These are phyloP conservation scores for Turnera subulata DNA, from an alignment of 345 rosid species.

Conservation along the genomic window DNA sequence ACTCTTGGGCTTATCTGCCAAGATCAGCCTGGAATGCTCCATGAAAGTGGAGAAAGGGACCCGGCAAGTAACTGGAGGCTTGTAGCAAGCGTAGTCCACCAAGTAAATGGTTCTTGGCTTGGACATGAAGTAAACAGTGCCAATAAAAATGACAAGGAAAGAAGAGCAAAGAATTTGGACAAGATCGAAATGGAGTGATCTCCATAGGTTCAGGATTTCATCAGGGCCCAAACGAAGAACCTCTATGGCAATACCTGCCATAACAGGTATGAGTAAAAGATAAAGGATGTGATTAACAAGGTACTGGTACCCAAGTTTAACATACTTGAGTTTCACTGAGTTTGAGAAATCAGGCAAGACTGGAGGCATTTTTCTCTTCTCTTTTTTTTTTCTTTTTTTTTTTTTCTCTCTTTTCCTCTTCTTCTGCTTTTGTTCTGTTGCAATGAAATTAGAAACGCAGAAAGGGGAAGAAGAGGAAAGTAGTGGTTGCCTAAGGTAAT, in stretches of 20 bases:
- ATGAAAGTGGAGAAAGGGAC: conserved; percentile 43
- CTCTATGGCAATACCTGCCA: conserved; percentile 13
- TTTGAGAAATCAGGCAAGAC: conserved; percentile 23
- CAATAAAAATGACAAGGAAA: conserved; percentile 14
- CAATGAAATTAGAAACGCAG: not conserved
- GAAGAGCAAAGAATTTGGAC: conserved; percentile 18
- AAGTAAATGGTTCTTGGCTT: conserved; percentile 36
- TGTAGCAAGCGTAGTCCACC: conserved; percentile 55
- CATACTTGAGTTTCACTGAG: conserved; percentile 25
- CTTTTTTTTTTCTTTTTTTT: not conserved
- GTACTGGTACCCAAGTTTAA: conserved; percentile 25
- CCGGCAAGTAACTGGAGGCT: conserved; percentile 44
- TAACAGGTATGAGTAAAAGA: conserved; percentile 17
- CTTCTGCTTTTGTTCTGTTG: too few relatives aligned
- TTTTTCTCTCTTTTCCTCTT: too few relatives aligned
- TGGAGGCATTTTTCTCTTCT: conserved; percentile 16
- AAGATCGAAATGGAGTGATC: conserved; percentile 23
- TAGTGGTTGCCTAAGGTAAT: not conserved
- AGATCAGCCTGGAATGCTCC: conserved; percentile 41
- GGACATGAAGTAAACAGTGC: conserved; percentile 28
- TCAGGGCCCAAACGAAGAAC: conserved; percentile 20
- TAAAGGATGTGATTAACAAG: conserved; percentile 30
- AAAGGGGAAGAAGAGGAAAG: not conserved
- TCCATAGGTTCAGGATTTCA: conserved; percentile 19
- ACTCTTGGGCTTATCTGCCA: conserved; percentile 40